These are phyloP conservation scores for Penicillium silybi DNA, from an alignment of 495 filamentous ascomycete genomes.

Conservation along the genomic window DNA sequence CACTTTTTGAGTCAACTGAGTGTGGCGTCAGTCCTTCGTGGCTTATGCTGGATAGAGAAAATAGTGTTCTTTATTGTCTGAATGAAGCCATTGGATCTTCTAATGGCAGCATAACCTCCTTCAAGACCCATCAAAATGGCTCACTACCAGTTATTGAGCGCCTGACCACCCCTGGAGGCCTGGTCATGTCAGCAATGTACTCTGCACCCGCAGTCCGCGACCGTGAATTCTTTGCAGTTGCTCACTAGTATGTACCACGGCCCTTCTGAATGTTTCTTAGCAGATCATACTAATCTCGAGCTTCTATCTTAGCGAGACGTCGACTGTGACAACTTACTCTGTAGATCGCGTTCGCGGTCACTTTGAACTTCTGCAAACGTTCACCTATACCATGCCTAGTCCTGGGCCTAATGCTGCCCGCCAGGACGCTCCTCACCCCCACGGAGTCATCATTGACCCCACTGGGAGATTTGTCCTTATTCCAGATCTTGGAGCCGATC, in stretches of 20 bases:
- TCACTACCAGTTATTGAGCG: slow-evolving; percentile 6
- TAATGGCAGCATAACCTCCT: slow-evolving; percentile 18
- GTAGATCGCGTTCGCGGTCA: slow-evolving; percentile 5
- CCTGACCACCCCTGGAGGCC: slow-evolving; percentile 12
- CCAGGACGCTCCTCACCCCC: slow-evolving; percentile 60
- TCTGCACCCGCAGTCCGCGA: slow-evolving; percentile 1
- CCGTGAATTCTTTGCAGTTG: slow-evolving; percentile 18
- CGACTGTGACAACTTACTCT: slow-evolving; percentile 17
- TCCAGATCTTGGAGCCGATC: slow-evolving; percentile 63
- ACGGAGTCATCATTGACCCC: slow-evolving; percentile 59
- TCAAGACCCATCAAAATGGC: slow-evolving; percentile 12
- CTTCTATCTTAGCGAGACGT: slow-evolving; percentile 8
- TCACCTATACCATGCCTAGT: slow-evolving; percentile 40
- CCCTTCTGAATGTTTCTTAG: too few relatives aligned
- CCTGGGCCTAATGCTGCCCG: slow-evolving; percentile 45
- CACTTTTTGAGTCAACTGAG: slow-evolving; percentile 6
- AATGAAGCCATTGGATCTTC: slow-evolving; percentile 14
- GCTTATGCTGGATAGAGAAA: slow-evolving; percentile 14
- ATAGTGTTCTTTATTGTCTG: slow-evolving; percentile 16
- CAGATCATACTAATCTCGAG: too few relatives aligned
- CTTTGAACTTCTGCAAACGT: slow-evolving; percentile 35
- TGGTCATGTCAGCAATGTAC: slow-evolving; percentile 18
- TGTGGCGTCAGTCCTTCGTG: slow-evolving; percentile 21
- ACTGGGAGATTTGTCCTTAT: slow-evolving; percentile 54
- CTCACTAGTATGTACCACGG: slow-evolving; percentile 26